These are phyloP conservation scores for Wolfiporia cocos DNA, from an alignment of 1,284 basidiomycete genomes.

Conservation along the genomic window DNA sequence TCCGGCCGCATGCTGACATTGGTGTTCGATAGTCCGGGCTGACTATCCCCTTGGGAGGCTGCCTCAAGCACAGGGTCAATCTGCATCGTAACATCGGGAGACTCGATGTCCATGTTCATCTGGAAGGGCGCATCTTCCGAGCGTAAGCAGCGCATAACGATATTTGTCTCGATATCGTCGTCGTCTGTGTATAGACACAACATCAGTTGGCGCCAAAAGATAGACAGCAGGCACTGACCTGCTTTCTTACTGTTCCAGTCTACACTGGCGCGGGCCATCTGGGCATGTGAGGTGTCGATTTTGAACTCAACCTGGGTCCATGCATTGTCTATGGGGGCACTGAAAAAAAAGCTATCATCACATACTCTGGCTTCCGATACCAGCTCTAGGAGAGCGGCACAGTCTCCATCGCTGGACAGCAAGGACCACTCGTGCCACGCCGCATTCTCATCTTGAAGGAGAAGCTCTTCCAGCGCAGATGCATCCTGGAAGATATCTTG, in stretches of 20 bases:
- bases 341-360: neutral
- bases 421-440: constrained; percentile 69
- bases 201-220: constrained; percentile 72
- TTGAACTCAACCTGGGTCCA: constrained; percentile 52
- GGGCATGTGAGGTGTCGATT: constrained; percentile 58
- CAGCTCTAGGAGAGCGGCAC: constrained; percentile 63
- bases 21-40: too few relatives aligned
- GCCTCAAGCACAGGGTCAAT: too few relatives aligned
- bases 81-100: too few relatives aligned
- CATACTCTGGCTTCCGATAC: constrained; percentile 62
- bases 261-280: constrained; percentile 42
- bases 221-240: constrained; percentile 69
- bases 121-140: too few relatives aligned
- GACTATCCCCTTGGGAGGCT: too few relatives aligned
- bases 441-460: constrained; percentile 28
- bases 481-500: constrained; percentile 68
- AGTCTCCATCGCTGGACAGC: constrained; percentile 67
- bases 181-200: too few relatives aligned
- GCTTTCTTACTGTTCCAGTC: constrained; percentile 86
- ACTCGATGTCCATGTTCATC: too few relatives aligned
- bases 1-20: too few relatives aligned
- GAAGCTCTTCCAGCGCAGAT: constrained; percentile 48
- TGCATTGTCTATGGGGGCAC: neutral
- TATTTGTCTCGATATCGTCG: constrained; percentile 73
- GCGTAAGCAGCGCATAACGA: too few relatives aligned